Percentiles rank a stretch among this genome's conserved stretches.
These are phyloP conservation scores for Vigna nakashimae DNA, from an alignment of 306 rosid species.

Conservation along the genomic window DNA sequence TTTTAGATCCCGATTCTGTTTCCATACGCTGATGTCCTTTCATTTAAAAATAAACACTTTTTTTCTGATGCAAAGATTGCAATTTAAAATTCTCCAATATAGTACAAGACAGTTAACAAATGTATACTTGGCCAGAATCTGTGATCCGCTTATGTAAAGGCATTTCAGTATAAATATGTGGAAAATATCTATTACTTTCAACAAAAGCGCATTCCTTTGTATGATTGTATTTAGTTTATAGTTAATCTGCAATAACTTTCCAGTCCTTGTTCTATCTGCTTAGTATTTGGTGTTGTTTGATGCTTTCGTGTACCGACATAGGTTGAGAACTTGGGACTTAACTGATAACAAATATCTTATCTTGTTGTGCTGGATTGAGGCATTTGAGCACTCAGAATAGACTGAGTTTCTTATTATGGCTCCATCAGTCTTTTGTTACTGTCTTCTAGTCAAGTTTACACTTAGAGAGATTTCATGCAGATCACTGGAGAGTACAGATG, in stretches of 20 bases:
- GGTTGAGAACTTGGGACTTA: not conserved
- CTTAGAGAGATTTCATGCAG: slow-evolving; percentile 51
- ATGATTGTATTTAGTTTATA: not conserved
- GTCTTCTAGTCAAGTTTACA: slow-evolving; percentile 35
- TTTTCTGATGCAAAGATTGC: not conserved
- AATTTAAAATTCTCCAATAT: slow-evolving; percentile 14
- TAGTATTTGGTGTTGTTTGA: slow-evolving; percentile 13
- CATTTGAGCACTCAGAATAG: slow-evolving; percentile 36
- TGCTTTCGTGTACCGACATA: not conserved
- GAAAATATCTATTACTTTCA: slow-evolving; percentile 9
- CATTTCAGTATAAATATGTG: slow-evolving; percentile 26
- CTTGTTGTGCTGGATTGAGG: slow-evolving; percentile 12
- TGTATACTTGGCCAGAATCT: slow-evolving; percentile 11
- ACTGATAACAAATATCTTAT: slow-evolving; percentile 23
- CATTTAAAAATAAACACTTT: slow-evolving; percentile 18
- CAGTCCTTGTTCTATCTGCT: slow-evolving; percentile 30
- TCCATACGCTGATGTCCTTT: slow-evolving; percentile 17
- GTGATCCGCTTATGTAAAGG: slow-evolving; percentile 10
- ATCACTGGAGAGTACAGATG: slow-evolving; percentile 60
- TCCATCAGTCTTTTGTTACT: slow-evolving; percentile 36
- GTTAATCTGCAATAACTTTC: slow-evolving; percentile 15
- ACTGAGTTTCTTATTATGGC: slow-evolving; percentile 24
- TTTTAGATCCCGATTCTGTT: slow-evolving; percentile 26
- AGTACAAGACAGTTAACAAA: slow-evolving; percentile 19
- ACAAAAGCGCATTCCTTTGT: not conserved